Evolutionary conservation across 2,329 filamentous ascomycete species (phyloP).

Genomic region (Myriosclerotinia duriaeana): DNA sequence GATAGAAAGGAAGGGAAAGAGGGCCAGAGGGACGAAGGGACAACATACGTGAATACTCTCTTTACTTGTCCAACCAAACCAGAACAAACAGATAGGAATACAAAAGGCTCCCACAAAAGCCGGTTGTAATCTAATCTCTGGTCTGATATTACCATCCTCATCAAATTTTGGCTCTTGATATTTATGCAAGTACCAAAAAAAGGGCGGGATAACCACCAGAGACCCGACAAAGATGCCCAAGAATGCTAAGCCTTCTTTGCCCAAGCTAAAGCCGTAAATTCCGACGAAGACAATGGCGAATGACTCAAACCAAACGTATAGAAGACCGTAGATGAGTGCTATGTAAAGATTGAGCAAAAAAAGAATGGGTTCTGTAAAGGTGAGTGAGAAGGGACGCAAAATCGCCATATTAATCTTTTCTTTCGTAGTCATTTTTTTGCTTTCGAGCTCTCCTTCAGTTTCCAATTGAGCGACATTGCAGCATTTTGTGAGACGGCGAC

Average conservation of each 20-base stretch:
- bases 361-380: slow-evolving; percentile 59
- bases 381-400: slow-evolving; percentile 59
- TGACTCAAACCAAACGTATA: slow-evolving; percentile 63
- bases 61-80: slow-evolving; percentile 54
- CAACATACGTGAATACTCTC: slow-evolving; percentile 34
- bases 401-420: slow-evolving; percentile 54
- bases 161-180: slow-evolving; percentile 49
- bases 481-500: slow-evolving; percentile 56
- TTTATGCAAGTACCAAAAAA: slow-evolving; percentile 51
- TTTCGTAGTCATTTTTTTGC: slow-evolving; percentile 50
- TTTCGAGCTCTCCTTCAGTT: slow-evolving; percentile 62
- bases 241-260: slow-evolving; percentile 59
- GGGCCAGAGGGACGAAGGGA: no score
- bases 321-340: slow-evolving; percentile 60
- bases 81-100: slow-evolving; percentile 58
- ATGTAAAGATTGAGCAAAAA: slow-evolving; percentile 62
- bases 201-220: slow-evolving; percentile 51
- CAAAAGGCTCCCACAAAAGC: slow-evolving; percentile 53
- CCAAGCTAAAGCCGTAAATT: slow-evolving; percentile 59
- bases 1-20: no score
- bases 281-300: slow-evolving; percentile 60
- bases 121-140: slow-evolving; percentile 54
- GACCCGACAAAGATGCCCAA: slow-evolving; percentile 54
- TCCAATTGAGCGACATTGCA: slow-evolving; percentile 55
- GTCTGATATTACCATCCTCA: slow-evolving; percentile 49